phyloP scores from a whole-genome alignment of 108 stramenopile genomes.

The Skeletonema grethae region DNA sequence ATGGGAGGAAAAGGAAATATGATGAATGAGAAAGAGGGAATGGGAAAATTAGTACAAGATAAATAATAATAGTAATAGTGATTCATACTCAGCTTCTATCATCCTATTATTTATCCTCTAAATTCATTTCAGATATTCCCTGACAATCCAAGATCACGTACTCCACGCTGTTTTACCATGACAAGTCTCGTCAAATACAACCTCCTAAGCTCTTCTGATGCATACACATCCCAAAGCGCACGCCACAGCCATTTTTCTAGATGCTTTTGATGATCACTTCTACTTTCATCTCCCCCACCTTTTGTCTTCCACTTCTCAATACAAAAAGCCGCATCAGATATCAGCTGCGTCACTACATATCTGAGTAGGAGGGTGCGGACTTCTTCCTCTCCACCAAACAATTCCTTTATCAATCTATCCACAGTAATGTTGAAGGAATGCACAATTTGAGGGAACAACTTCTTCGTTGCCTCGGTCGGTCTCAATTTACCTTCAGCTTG shows the following conservation, averaged over 20 bases:
- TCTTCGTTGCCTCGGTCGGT: slow-evolving; percentile 57
- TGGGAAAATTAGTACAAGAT: too few relatives aligned
- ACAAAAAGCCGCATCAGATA: slow-evolving; percentile 73
- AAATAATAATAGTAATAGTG: too few relatives aligned
- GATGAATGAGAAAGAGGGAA: too few relatives aligned
- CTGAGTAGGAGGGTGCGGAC: slow-evolving; percentile 63
- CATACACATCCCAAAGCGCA: slow-evolving; percentile 52
- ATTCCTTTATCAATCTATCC: slow-evolving; percentile 58
- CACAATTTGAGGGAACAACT: slow-evolving; percentile 56
- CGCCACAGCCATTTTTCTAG: slow-evolving; percentile 74
- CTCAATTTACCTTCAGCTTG: slow-evolving; percentile 49
- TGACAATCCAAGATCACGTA: background rate
- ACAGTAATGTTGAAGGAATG: slow-evolving; percentile 65
- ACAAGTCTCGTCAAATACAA: slow-evolving; percentile 21
- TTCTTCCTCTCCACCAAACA: slow-evolving; percentile 65
- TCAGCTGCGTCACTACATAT: slow-evolving; percentile 67
- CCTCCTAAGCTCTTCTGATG: slow-evolving; percentile 32
- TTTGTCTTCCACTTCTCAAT: slow-evolving; percentile 73
- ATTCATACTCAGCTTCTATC: too few relatives aligned
- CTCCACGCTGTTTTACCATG: background rate
- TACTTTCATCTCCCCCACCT: slow-evolving; percentile 58
- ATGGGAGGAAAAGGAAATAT: too few relatives aligned
- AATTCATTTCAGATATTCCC: background rate
- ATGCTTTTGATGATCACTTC: slow-evolving; percentile 51
- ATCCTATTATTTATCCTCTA: too few relatives aligned